Evolutionary conservation across 106 monocot genomes (phyloP).

Genomic region (Dactylorhiza incarnata): DNA sequence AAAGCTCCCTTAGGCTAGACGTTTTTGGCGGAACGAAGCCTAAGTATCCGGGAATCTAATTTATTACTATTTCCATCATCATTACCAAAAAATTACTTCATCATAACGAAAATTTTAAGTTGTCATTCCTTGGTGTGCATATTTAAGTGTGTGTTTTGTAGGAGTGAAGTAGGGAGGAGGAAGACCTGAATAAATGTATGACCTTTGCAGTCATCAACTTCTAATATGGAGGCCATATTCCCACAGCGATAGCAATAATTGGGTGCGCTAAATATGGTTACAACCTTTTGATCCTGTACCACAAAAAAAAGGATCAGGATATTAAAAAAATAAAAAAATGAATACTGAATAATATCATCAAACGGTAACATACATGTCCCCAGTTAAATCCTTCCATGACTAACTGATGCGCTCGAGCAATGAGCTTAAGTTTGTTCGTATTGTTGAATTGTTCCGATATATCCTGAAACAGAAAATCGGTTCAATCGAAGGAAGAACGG

Average conservation of each 20-base stretch:
- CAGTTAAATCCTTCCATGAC: conserved; percentile 99
- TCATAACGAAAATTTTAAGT: neutral
- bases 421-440: conserved; percentile 87
- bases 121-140: neutral
- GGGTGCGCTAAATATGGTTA: conserved; percentile 98
- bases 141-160: neutral
- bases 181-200: conserved; percentile 97
- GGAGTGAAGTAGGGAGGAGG: neutral
- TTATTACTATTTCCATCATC: too few species aligned
- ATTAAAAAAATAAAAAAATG: neutral
- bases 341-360: neutral
- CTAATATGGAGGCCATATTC: conserved; percentile 98
- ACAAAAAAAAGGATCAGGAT: neutral
- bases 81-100: neutral
- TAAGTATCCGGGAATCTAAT: too few species aligned
- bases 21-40: too few species aligned
- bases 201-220: conserved; percentile 96
- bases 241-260: conserved; percentile 99
- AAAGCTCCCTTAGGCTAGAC: too few species aligned
- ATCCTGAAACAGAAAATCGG: conserved; percentile 47
- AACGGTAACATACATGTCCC: conserved; percentile 65
- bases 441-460: conserved; percentile 99
- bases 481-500: neutral
- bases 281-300: conserved; percentile 96
- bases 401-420: conserved; percentile 97